These are phyloP conservation scores for Colletotrichum incanum DNA, from an alignment of 2,329 filamentous ascomycete genomes.

Conservation along the genomic window DNA sequence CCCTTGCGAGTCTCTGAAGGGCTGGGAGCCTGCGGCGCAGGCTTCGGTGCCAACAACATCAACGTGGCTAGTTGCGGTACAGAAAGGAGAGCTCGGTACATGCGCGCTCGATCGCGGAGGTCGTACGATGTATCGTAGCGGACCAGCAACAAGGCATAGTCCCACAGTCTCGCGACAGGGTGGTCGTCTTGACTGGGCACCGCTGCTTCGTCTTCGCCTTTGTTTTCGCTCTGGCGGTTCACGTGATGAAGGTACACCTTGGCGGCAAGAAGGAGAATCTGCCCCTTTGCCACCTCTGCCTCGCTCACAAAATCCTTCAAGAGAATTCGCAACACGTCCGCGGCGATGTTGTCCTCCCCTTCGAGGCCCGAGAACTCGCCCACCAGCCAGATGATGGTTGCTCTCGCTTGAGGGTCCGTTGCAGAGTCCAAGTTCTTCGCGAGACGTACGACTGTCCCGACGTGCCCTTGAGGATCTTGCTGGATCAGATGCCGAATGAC, in stretches of 20 bases:
- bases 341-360: constrained; percentile 89
- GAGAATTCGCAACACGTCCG: constrained; percentile 91
- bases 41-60: constrained; percentile 93
- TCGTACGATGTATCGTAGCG: constrained; percentile 97
- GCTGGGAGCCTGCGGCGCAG: constrained; percentile 90
- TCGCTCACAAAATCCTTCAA: constrained; percentile 89
- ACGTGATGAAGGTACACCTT: constrained; percentile 96
- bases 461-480: constrained; percentile 85
- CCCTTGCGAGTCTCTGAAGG: constrained; percentile 88
- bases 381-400: constrained; percentile 97
- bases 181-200: constrained; percentile 67
- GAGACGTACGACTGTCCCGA: constrained; percentile 87
- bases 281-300: constrained; percentile 87
- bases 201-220: constrained; percentile 53
- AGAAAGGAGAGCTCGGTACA: constrained; percentile 88
- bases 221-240: constrained; percentile 71
- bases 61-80: constrained; percentile 91
- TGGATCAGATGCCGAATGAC: constrained; percentile 97
- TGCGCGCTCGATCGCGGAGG: constrained; percentile 88
- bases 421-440: constrained; percentile 93
- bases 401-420: constrained; percentile 88
- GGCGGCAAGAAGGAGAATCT: constrained; percentile 93
- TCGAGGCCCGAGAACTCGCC: constrained; percentile 91
- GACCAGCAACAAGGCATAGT: constrained; percentile 86
- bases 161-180: constrained; percentile 84